phyloP scores from a whole-genome alignment of 169 alveolate genomes.

The Theileria equi region DNA sequence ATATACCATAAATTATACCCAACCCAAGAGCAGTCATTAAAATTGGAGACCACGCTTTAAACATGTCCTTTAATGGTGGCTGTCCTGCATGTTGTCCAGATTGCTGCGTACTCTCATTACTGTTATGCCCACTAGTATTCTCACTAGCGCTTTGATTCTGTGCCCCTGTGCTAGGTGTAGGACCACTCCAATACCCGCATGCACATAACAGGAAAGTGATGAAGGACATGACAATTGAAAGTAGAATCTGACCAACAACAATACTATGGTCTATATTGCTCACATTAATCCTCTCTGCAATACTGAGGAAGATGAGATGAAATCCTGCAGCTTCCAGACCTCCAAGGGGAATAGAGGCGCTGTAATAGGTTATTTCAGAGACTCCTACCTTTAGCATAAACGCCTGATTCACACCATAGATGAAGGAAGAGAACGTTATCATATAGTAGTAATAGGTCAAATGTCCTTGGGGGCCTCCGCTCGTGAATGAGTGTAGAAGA shows the following conservation, averaged over 20 bases:
- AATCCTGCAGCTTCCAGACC: constrained; percentile 8
- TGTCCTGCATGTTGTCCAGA: not conserved
- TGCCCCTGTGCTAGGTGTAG: too few species aligned
- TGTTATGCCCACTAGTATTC: not conserved
- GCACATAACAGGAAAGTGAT: constrained; percentile 9
- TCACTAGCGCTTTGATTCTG: too few species aligned
- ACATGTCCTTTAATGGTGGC: not conserved
- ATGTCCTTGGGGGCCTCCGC: constrained; percentile 11
- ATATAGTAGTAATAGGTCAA: constrained; percentile 9
- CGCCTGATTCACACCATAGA: constrained; percentile 1
- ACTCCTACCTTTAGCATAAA: constrained; percentile 7
- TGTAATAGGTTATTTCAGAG: not conserved
- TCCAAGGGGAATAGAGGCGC: constrained; percentile 8
- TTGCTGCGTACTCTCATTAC: not conserved
- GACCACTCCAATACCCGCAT: too few species aligned
- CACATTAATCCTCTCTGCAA: not conserved
- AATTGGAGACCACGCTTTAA: constrained; percentile 14
- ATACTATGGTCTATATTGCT: not conserved
- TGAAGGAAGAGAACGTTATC: not conserved
- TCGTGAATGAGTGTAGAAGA: constrained; percentile 1
- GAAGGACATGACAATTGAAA: not conserved
- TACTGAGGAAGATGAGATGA: constrained; percentile 1
- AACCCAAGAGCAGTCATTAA: not conserved
- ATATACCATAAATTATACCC: constrained; percentile 6
- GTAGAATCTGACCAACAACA: not conserved